Base-by-base conservation (phyloP, 1,284 basidiomycete genomes). In the Fomitopsis betulina region DNA sequence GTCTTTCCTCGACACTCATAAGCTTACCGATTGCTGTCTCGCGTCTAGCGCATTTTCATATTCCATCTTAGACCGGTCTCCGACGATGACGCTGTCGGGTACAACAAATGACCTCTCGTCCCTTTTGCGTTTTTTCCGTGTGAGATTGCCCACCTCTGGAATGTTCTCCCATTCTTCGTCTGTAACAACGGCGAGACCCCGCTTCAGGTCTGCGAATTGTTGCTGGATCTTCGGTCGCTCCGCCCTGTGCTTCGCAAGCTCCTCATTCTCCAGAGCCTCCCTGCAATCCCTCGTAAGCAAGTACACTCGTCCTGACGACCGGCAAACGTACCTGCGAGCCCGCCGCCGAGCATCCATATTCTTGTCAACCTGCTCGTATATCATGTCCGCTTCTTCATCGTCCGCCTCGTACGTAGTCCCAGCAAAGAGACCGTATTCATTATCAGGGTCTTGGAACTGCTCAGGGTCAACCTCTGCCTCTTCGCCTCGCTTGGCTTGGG, bases 381-480 rank as follows among this genome's bases (percentile, higher is more conserved):
- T 97, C 65, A 84, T 83, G 73, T 99, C 96, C 0, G 96, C 97
- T 71, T 98, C 96, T 68, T 98, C 96, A 64, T 99, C 97, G 65
- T 99, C 96, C 55, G 92, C 89, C 71, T 99, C 96, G 72, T 99
- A 98, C 0, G 94, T 93, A 8, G 90, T 94, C 8, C 94, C 94
- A 0, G 95, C 94, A 70, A 99, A 98, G 8, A 99, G 82, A 38
- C 96, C 96, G 60, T 89, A 91, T 76, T 99, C 96, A 71, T 98
- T 96, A 70, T 99, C 97, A 6, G 96, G 96, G 72, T 99, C 96
- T 72, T 97, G 94, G 67, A 92, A 94, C 67, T 91, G 89, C 8
- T 96, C 94, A 0, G 89, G 88, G 70, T 96, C 93, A 33, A 90
- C 79, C 49, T 96, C 92, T 2, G 83, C 77, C 64, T 95, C 93